Evolutionary conservation across 2,329 filamentous ascomycete species (phyloP), one percentile per base, ranked within the genome.

Genomic region (Penicillium freii): DNA sequence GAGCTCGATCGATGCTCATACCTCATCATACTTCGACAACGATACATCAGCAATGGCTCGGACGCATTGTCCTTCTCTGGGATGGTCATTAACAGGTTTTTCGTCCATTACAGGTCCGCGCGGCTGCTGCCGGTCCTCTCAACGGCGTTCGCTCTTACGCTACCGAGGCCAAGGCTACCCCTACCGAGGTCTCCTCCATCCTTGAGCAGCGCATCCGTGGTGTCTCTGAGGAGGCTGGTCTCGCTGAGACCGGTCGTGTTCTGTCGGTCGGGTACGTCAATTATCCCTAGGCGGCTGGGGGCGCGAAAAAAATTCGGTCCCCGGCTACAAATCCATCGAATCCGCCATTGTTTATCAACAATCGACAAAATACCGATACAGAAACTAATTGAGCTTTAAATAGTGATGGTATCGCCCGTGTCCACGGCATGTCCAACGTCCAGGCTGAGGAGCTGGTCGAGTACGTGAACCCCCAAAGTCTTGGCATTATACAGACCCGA

Each of bases 341-440:
- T 49, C 48, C 61, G 61, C 62, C 57, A 59, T 51, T 57, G 40
- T 36, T 42, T 10, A 56, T 43, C 55, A 60, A 39, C 47, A 58
- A 54, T 45, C 59, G 53, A 61, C 51, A 29, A 27, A 34, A 1
- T 23, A 47, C 43, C 33, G 53, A 61, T 38, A 4, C 6, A 56
- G 39, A 61, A 62, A 66, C 63, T 66, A 40, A 66, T 55, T 54
- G 57, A 62, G 58, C 57, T 59, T 57, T 54, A 51, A 63, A 79
- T 73, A 97, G 94, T 94, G 94, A 99, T 84, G 94, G 94, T 96
- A 99, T 99, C 78, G 94, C 94, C 79, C 93, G 94, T 92, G 93
- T 99, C 72, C 92, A 99, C 82, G 94, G 94, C 78, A 92, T 99
- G 91, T 91, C 87, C 90, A 99, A 99, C 80, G 94, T 99, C 83